Evolutionary conservation across 768 basidiomycete species (phyloP).

Genomic region (Filobasidium floriforme): DNA sequence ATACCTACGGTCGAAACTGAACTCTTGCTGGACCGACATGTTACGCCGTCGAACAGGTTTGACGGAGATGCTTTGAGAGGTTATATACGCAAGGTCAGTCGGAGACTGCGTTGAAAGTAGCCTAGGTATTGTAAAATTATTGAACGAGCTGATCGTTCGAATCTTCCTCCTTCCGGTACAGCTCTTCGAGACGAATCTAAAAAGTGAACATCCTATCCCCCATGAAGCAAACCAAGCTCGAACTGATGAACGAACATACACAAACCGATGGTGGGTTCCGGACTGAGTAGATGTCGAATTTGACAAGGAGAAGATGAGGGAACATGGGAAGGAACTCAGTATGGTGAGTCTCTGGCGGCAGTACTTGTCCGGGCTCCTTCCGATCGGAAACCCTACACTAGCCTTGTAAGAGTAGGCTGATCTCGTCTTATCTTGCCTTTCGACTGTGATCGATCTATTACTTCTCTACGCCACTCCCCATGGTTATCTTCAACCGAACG

Average conservation of each 20-base stretch:
- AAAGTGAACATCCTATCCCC: neutral
- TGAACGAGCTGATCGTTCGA: neutral
- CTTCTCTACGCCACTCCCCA: too few species aligned
- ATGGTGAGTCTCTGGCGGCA: neutral
- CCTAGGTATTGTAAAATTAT: too few species aligned
- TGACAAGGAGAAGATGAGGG: slow-evolving; percentile 6
- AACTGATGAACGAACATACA: too few species aligned
- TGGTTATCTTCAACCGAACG: neutral
- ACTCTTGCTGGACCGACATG: neutral
- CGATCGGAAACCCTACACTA: too few species aligned
- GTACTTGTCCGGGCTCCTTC: too few species aligned
- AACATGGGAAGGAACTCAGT: slow-evolving; percentile 2
- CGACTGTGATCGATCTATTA: too few species aligned
- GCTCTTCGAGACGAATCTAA: slow-evolving; percentile 3
- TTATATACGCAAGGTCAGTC: slow-evolving; percentile 7
- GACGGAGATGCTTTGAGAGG: neutral
- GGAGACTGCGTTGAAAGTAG: too few species aligned
- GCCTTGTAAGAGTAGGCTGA: too few species aligned
- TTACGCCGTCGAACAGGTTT: neutral
- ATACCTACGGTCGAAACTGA: neutral
- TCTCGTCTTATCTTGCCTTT: too few species aligned
- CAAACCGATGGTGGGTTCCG: too few species aligned
- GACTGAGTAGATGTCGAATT: neutral
- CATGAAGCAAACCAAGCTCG: too few species aligned
- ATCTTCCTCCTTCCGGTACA: neutral